phyloP scores from a whole-genome alignment of 495 filamentous ascomycete genomes.

The Podospora comata region DNA sequence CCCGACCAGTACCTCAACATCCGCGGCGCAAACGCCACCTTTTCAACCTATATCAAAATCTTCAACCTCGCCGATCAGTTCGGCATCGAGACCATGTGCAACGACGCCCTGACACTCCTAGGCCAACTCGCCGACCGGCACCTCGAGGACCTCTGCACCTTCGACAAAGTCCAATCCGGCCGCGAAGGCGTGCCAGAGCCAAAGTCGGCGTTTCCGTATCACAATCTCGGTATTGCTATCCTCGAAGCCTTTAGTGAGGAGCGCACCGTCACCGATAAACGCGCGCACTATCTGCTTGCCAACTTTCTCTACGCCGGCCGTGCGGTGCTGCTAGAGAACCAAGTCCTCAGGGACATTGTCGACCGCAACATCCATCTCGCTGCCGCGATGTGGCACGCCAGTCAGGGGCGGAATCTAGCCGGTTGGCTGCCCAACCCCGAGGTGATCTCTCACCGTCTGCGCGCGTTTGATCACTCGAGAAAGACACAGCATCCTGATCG shows the following conservation, averaged over 20 bases:
- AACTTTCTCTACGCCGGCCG: slow-evolving; percentile 25
- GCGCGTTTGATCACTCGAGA: slow-evolving; percentile 13
- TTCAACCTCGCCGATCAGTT: slow-evolving; percentile 22
- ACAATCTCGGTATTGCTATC: not conserved
- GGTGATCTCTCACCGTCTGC: not conserved
- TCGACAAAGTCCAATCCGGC: slow-evolving; percentile 7
- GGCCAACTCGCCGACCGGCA: slow-evolving; percentile 20
- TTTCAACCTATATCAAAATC: slow-evolving; percentile 16
- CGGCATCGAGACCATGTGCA: slow-evolving; percentile 3
- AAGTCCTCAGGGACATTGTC: slow-evolving; percentile 1
- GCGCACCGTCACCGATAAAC: slow-evolving; percentile 4
- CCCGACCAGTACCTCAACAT: slow-evolving; percentile 1
- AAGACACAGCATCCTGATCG: slow-evolving; percentile 27
- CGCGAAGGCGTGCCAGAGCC: slow-evolving; percentile 11
- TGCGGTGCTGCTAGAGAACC: slow-evolving; percentile 6
- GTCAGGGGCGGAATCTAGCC: not conserved
- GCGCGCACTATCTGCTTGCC: slow-evolving; percentile 9
- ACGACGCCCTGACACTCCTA: slow-evolving; percentile 18
- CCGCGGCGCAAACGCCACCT: not conserved
- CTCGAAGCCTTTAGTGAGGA: slow-evolving; percentile 10
- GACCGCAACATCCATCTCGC: slow-evolving; percentile 13
- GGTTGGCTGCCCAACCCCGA: slow-evolving; percentile 11
- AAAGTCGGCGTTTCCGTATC: not conserved
- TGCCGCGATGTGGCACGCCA: slow-evolving; percentile 6
- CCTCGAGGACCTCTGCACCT: slow-evolving; percentile 20